Conservation (phyloP, 2,329 filamentous ascomycete genomes). For the Fusarium sp. region DNA sequence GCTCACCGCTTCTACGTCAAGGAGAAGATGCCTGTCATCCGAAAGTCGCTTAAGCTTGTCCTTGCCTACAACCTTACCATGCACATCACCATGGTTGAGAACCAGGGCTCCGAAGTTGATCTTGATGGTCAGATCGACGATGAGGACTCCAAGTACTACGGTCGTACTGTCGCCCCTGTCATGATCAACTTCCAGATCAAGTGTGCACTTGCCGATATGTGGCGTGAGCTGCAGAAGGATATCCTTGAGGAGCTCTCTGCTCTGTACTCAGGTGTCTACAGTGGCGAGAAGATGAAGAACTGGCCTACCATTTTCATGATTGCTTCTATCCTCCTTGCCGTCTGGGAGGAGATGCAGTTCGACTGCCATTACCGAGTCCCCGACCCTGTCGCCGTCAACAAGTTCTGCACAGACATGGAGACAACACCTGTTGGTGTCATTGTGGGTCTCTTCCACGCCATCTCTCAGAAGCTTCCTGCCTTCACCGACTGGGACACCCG, state of each 20-base stretch:
- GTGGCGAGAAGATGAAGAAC: conserved; percentile 96
- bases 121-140: conserved; percentile 88
- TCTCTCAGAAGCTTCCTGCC: conserved; percentile 93
- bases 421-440: conserved; percentile 95
- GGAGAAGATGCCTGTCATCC: conserved; percentile 88
- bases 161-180: conserved; percentile 91
- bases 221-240: conserved; percentile 96
- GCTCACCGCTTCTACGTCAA: conserved; percentile 93
- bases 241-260: conserved; percentile 92
- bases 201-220: conserved; percentile 96
- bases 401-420: conserved; percentile 98
- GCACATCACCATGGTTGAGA: conserved; percentile 94
- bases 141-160: conserved; percentile 85
- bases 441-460: conserved; percentile 95
- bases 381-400: conserved; percentile 84
- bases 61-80: conserved; percentile 95
- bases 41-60: conserved; percentile 94
- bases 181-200: conserved; percentile 99
- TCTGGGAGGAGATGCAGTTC: conserved; percentile 99
- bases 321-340: conserved; percentile 88
- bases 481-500: conserved; percentile 94
- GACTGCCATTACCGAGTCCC: conserved; percentile 96
- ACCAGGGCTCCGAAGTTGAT: conserved; percentile 81
- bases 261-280: conserved; percentile 97
- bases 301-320: conserved; percentile 99